Base-by-base conservation (phyloP, 2,329 filamentous ascomycete genomes). In the Pyrenophora graminea region DNA sequence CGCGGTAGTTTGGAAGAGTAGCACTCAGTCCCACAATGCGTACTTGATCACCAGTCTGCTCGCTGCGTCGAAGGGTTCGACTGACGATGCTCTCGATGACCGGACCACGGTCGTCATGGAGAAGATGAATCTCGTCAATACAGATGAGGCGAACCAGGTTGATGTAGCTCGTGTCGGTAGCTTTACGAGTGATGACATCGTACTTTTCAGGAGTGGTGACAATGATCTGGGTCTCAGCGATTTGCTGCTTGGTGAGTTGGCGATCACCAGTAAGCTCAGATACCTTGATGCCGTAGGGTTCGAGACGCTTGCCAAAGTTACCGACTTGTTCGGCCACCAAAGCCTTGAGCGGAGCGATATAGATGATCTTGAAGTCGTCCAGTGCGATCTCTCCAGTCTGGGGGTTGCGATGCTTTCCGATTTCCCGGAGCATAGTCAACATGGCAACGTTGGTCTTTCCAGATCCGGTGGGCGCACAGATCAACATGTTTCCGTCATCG, bases 371-470 rank as follows among this genome's bases (percentile, higher is more conserved):
- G 80, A 99, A 99, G 37, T 92, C 86, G 67, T 99, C 94, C 7
- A 99, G 79, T 72, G 96, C 91, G 58, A 99, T 94, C 54, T 95
- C 89, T n/a, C 94, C 94, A 1, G 91, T 96, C 56, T 88, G 80
- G 0, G 89, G 85, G 66, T 99, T 88, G 51, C 93, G 85, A 70
- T 99, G 88, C 79, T 97, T 99, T 55, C 94, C 94, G 68, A 99
- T 91, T 72, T 99, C 95, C 56, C 93, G 90, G 33, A 99, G 82
- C 68, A 99, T 97, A 2, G 93, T 88, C 57, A 99, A 80, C 93
- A 99, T 97, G 36, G 93, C 93, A 44, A 99, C 94, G 68, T 99
- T 99, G 1, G 94, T 99, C 78, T 99, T 99, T 70, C 94, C 94
- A 71, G 91, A 96, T 61, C 94, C 94, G 42, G 94, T 99, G 1